Percentiles rank a stretch among this genome's conserved stretches.
phyloP scores from a whole-genome alignment of 768 basidiomycete genomes.

The Lentinula sp. region DNA sequence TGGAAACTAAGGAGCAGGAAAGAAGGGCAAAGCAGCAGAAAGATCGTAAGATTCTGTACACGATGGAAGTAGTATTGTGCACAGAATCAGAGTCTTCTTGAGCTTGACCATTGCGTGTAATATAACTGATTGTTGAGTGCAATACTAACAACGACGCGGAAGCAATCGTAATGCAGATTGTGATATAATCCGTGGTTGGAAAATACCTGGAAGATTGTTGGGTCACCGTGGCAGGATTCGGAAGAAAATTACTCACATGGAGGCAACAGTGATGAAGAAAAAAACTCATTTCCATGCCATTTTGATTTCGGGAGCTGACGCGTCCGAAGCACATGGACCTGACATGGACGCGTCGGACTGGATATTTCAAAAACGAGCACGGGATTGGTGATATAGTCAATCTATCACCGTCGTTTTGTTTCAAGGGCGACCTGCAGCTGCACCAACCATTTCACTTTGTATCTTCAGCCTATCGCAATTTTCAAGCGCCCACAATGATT shows the following conservation, averaged over 20 bases:
- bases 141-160: neutral
- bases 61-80: neutral
- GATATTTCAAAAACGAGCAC: too few relatives aligned
- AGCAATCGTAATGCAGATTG: neutral
- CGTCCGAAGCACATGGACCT: neutral
- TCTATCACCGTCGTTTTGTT: too few relatives aligned
- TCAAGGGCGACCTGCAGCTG: too few relatives aligned
- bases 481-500: too few relatives aligned
- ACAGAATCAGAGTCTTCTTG: neutral
- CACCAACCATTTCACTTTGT: too few relatives aligned
- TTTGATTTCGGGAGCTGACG: neutral
- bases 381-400: too few relatives aligned
- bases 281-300: neutral
- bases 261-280: neutral
- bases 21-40: neutral
- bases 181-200: neutral
- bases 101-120: neutral
- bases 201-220: neutral
- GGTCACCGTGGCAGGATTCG: neutral
- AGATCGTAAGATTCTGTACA: neutral
- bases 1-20: neutral
- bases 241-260: neutral
- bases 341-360: too few relatives aligned
- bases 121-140: neutral
- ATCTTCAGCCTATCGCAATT: too few relatives aligned